A percentile compares a stretch with the other conserved stretches of the same genome.
These are phyloP conservation scores for Ophiognomonia clavigignenti-juglandacearum DNA, from an alignment of 2,329 filamentous ascomycete genomes.

Conservation along the genomic window DNA sequence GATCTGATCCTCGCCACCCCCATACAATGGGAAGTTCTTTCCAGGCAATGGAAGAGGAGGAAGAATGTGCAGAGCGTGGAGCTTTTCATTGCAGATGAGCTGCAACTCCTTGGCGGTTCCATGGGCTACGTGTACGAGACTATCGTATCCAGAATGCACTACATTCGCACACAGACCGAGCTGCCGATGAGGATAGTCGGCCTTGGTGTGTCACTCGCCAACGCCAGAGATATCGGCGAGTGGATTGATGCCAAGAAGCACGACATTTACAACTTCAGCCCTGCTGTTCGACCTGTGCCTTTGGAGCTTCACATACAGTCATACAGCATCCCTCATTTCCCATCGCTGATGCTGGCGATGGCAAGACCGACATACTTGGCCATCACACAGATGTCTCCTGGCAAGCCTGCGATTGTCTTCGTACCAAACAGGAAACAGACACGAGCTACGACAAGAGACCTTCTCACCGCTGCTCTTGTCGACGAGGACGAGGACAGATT, in stretches of 20 bases:
- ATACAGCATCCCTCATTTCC: conserved; percentile 93
- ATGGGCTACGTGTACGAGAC: conserved; percentile 91
- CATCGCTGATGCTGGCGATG: conserved; percentile 98
- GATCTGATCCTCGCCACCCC: conserved; percentile 92
- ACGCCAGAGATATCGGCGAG: conserved; percentile 89
- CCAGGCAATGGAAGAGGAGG: conserved; percentile 90
- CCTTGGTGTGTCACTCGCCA: conserved; percentile 85
- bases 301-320: conserved; percentile 93
- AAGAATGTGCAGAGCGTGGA: conserved; percentile 92
- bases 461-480: conserved; percentile 80
- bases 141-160: conserved; percentile 96
- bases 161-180: conserved; percentile 85
- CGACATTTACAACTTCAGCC: conserved; percentile 98
- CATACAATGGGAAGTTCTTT: conserved; percentile 91
- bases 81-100: conserved; percentile 89
- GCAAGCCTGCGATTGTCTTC: conserved; percentile 88
- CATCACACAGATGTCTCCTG: conserved; percentile 79
- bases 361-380: conserved; percentile 88
- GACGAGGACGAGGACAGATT: conserved; percentile 94
- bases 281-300: conserved; percentile 81
- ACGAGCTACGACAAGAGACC: conserved; percentile 77
- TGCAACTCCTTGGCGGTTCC: conserved; percentile 86
- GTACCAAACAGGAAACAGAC: conserved; percentile 93
- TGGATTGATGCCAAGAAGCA: conserved; percentile 99
- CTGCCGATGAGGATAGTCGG: conserved; percentile 82